A percentile compares a stretch with the other conserved stretches of the same genome.
phyloP scores from a whole-genome alignment of 2,329 filamentous ascomycete species.

The Zopfia rhizophila region DNA sequence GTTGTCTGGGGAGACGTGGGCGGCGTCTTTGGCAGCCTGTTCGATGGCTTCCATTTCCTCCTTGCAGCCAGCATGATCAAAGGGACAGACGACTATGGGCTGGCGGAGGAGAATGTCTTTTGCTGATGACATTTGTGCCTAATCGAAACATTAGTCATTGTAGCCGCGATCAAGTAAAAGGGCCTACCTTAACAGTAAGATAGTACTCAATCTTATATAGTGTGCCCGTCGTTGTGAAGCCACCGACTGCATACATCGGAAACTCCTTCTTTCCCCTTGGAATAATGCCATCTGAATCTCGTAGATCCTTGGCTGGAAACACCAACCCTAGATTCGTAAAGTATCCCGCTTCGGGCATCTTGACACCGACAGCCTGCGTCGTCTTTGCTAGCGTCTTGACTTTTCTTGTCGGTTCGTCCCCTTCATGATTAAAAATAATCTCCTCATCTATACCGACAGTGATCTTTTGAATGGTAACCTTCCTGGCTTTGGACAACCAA shows the following conservation, averaged over 20 bases:
- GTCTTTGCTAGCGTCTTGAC: slow-evolving; percentile 87
- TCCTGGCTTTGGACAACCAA: slow-evolving; percentile 88
- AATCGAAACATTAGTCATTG: too few species aligned
- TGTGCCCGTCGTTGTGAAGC: slow-evolving; percentile 92
- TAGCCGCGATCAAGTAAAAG: not conserved
- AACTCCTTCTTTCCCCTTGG: slow-evolving; percentile 87
- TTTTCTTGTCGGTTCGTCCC: slow-evolving; percentile 92
- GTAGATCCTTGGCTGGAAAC: slow-evolving; percentile 88
- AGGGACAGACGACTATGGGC: slow-evolving; percentile 93
- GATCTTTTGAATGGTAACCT: slow-evolving; percentile 93
- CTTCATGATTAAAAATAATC: slow-evolving; percentile 98
- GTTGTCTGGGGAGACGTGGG: slow-evolving; percentile 86
- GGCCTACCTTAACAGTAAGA: slow-evolving; percentile 84
- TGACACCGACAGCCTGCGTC: slow-evolving; percentile 81
- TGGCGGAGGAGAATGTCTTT: slow-evolving; percentile 89
- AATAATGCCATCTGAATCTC: slow-evolving; percentile 88
- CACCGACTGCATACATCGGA: slow-evolving; percentile 85
- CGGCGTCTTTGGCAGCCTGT: slow-evolving; percentile 92
- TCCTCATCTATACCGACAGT: slow-evolving; percentile 96
- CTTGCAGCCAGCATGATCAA: slow-evolving; percentile 95
- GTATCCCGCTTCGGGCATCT: slow-evolving; percentile 89
- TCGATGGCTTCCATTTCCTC: slow-evolving; percentile 99
- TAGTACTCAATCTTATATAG: slow-evolving; percentile 99
- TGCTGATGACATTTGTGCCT: slow-evolving; percentile 90
- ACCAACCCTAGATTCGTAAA: slow-evolving; percentile 91